A percentile compares a stretch with the other conserved stretches of the same genome.
Evolutionary conservation across 805 yeast genomes (phyloP).

Genomic region (Candida golubevii): DNA sequence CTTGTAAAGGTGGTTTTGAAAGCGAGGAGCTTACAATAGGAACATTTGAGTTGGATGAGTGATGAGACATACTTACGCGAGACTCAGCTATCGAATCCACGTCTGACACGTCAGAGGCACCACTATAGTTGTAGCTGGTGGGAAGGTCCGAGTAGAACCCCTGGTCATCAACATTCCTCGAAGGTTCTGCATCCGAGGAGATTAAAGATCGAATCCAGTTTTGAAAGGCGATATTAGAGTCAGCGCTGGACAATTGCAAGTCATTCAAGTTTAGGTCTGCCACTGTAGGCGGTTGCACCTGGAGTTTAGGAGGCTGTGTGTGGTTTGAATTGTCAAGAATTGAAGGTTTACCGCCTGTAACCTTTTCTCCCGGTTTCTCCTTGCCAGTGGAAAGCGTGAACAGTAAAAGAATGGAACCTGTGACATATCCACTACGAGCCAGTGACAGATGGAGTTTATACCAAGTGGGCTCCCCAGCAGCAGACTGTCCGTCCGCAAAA

Average conservation of each 20-base stretch:
- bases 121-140: slow-evolving; percentile 11
- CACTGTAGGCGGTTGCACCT: slow-evolving; percentile 4
- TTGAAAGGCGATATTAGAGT: slow-evolving; percentile 12
- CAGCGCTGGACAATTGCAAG: slow-evolving; percentile 1
- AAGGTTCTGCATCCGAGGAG: slow-evolving; percentile 15
- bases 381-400: slow-evolving; percentile 36
- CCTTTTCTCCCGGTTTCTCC: not conserved
- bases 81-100: slow-evolving; percentile 23
- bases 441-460: slow-evolving; percentile 40
- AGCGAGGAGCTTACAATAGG: not conserved
- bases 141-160: slow-evolving; percentile 34
- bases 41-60: not conserved
- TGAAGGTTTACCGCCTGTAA: not conserved
- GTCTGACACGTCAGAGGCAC: slow-evolving; percentile 27
- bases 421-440: slow-evolving; percentile 39
- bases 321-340: not conserved
- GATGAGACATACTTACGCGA: not conserved
- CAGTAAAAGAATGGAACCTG: slow-evolving; percentile 44
- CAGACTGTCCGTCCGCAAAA: slow-evolving; percentile 18
- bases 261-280: slow-evolving; percentile 7
- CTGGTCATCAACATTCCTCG: slow-evolving; percentile 31
- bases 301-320: not conserved
- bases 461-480: slow-evolving; percentile 39
- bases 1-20: not conserved
- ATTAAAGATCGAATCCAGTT: slow-evolving; percentile 29